Evolutionary conservation across 177 flowering plant genomes (phyloP), one percentile per base, ranked within the genome.

Genomic region (Vitis hybrid): DNA sequence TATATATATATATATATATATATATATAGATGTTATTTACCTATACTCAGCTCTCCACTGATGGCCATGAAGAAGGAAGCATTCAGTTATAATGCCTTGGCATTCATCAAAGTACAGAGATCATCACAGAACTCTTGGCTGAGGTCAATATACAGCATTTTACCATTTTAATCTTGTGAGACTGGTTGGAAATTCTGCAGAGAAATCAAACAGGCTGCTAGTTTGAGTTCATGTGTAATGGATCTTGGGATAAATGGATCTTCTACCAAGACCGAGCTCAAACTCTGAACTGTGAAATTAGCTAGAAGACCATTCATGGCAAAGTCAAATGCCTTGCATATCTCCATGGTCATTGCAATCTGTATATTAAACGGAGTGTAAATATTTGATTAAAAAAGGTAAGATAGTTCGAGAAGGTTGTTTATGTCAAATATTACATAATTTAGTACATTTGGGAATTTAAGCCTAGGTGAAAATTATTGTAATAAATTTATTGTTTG

Each of bases 171-270:
- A 67, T 39, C 45, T 67, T 7, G 69, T 67, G 8, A 29, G 69
- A 15, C 16, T 67, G 51, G 3, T 67, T 2, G 69, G 69, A 14
- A 54, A 54, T 67, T 67, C 61, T 39, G 61, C 61, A 7, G 69
- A 67, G 26, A 55, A 55, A 55, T 55, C 60, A n/a, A 16, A 31
- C 20, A 13, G 69, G 50, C 61, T 55, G 6, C 58, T 67, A 18
- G 61, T 67, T 2, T 67, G 69, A 54, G 34, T 67, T 14, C 61
- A 67, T 67, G 69, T 19, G 59, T 14, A 67, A 67, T 55, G 61
- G 61, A 12, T 67, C 69, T 13, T 34, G 54, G 50, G 69, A 67
- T 55, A 54, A 56, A 14, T 67, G 69, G 69, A 67, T 67, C 56
- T 31, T 67, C 61, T 14, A 12, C 45, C n/a, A 34, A 22, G 50